phyloP scores from a whole-genome alignment of 116 monocot genomes.

The Papilionanthe hybrid region DNA sequence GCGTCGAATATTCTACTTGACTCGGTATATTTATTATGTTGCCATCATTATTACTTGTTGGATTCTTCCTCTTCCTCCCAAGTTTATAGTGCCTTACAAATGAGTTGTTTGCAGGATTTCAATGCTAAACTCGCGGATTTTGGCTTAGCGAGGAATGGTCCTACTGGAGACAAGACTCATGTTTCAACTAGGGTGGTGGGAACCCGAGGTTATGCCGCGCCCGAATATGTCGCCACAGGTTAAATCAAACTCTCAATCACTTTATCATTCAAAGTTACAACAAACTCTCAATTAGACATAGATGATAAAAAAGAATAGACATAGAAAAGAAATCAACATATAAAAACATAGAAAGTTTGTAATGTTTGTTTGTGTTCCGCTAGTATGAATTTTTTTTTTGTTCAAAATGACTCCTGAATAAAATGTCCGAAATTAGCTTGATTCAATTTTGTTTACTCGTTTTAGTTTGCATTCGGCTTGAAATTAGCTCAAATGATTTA shows the following conservation, averaged over 20 bases:
- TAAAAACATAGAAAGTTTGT: too few relatives aligned
- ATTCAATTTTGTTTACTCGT: too few relatives aligned
- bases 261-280: background rate
- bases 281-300: too few relatives aligned
- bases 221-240: conserved; percentile 73
- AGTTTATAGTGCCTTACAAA: background rate
- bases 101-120: conserved; percentile 38
- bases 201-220: conserved; percentile 65
- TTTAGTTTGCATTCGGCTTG: too few relatives aligned
- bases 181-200: conserved; percentile 62
- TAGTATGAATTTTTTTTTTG: too few relatives aligned
- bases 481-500: too few relatives aligned
- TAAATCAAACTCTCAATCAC: background rate
- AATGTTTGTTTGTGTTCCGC: too few relatives aligned
- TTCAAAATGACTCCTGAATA: too few relatives aligned
- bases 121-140: conserved; percentile 80
- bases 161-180: conserved; percentile 59
- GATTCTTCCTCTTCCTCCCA: background rate
- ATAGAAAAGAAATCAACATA: too few relatives aligned
- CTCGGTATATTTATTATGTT: conserved; percentile 30
- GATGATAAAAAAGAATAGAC: too few relatives aligned
- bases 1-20: conserved; percentile 75
- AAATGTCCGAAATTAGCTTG: too few relatives aligned
- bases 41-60: background rate
- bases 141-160: conserved; percentile 70